phyloP scores from a whole-genome alignment of 306 rosid species.

The Medicago lupulina region DNA sequence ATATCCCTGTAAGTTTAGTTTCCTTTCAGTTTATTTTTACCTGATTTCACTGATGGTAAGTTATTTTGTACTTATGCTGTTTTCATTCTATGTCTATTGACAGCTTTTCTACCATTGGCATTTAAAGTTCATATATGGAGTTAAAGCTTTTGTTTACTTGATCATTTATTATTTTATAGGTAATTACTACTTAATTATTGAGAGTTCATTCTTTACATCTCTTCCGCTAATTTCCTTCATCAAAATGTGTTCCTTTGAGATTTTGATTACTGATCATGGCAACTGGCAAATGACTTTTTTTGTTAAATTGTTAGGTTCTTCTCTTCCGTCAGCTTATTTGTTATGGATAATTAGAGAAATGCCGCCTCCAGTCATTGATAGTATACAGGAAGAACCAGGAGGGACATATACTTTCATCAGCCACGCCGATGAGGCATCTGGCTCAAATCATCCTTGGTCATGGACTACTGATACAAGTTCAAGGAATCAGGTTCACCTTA shows the following conservation, averaged over 20 bases:
- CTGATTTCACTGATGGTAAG: not conserved
- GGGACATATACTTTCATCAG: conserved; percentile 58
- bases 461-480: conserved; percentile 58
- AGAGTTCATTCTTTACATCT: not conserved
- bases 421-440: conserved; percentile 41
- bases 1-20: conserved; percentile 64
- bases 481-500: conserved; percentile 55
- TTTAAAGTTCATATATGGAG: conserved; percentile 55
- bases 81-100: conserved; percentile 42
- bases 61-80: conserved; percentile 19
- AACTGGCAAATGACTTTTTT: conserved; percentile 1
- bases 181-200: conserved; percentile 36
- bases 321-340: conserved; percentile 68
- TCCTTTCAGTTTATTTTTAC: not conserved
- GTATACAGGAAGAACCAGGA: conserved; percentile 51
- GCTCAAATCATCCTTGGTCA: conserved; percentile 39
- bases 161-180: conserved; percentile 65
- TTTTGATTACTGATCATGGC: conserved; percentile 15
- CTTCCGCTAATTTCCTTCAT: not conserved
- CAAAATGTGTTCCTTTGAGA: not conserved
- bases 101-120: conserved; percentile 70
- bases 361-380: conserved; percentile 54
- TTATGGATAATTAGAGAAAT: conserved; percentile 77
- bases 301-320: conserved; percentile 55
- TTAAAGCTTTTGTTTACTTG: conserved; percentile 50